Evolutionary conservation across 306 rosid genomes (phyloP), one percentile per base, ranked within the genome.

Genomic region (Cucurbita ficifolia): DNA sequence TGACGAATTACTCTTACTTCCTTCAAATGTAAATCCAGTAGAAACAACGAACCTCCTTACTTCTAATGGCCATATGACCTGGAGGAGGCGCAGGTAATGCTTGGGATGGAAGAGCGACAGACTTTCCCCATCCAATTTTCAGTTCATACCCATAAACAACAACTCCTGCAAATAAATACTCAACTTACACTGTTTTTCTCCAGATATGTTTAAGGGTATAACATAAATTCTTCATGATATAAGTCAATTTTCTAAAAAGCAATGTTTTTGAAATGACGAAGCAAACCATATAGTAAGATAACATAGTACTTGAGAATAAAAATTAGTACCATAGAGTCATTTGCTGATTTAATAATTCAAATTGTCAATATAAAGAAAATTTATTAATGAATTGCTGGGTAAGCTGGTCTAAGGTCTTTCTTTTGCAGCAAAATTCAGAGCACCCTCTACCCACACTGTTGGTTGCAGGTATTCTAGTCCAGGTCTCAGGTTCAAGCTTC

Each of bases 41-140:
- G 46, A 54, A 55, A 73, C 16, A 36, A 39, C 87, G 50, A 71
- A 95, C 99, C 99, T 95, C 99, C 81, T 94, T 94, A 82, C 96
- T 95, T 95, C 97, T 89, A 81, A 95, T 95, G 60, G 99, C 99
- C 99, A 95, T 95, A 36, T 91, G 99, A 81, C 99, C 99, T 35
- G 97, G 99, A 54, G 97, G 97, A 35, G 99, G 99, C 51, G 99
- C 99, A 65, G 99, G 99, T 63, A 95, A 80, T 1, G 99, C 99
- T 89, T 95, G 97, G 1, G 99, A 95, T 69, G 99, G 99, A 72
- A 95, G 88, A 60, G 97, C 91, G 64, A 95, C 99, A 75, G 99
- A 91, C 83, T 91, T 95, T 35, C 99, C 97, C 99, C 99, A 95
- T 70, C 99, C 99, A 73, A 95, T 89, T 89, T 95, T 95, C 88